Evolutionary conservation across 2,329 filamentous ascomycete genomes (phyloP).

Genomic region (Didymella arachidicola): DNA sequence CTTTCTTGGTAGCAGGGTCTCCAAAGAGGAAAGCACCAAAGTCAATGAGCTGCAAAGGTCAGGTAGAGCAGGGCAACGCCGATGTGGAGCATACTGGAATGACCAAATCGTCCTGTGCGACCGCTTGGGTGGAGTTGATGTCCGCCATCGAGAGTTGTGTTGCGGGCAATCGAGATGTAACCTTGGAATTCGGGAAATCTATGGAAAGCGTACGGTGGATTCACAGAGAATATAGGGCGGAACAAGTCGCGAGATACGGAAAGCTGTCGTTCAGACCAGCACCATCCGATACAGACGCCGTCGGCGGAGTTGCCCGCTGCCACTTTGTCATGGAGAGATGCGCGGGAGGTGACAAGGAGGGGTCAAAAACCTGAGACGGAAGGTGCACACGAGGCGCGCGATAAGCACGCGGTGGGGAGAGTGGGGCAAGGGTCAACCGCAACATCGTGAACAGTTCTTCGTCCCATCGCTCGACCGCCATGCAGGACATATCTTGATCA

Average conservation of each 20-base stretch:
- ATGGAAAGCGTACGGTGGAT: background rate
- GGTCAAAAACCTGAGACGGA: slow-evolving; percentile 29
- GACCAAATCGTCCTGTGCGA: slow-evolving; percentile 50
- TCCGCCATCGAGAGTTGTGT: slow-evolving; percentile 24
- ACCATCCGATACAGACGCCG: slow-evolving; percentile 21
- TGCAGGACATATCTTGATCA: no score
- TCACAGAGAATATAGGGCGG: background rate
- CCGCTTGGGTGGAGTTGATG: slow-evolving; percentile 44
- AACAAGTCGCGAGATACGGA: slow-evolving; percentile 8
- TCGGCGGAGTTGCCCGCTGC: slow-evolving; percentile 34
- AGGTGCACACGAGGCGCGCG: slow-evolving; percentile 39
- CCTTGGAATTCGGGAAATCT: background rate
- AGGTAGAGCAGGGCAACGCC: slow-evolving; percentile 57
- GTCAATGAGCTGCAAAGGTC: slow-evolving; percentile 71
- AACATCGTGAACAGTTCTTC: no score
- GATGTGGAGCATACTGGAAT: slow-evolving; percentile 45
- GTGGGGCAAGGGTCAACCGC: background rate
- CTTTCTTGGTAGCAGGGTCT: slow-evolving; percentile 64
- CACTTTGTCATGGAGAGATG: slow-evolving; percentile 23
- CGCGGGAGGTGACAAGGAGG: slow-evolving; percentile 24
- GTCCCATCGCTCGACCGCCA: no score
- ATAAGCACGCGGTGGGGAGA: slow-evolving; percentile 25
- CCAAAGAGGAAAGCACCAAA: slow-evolving; percentile 76
- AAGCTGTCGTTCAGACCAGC: slow-evolving; percentile 2
- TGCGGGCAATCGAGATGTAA: background rate